phyloP scores from a whole-genome alignment of 768 basidiomycete genomes.

The Mrakia blollopis region DNA sequence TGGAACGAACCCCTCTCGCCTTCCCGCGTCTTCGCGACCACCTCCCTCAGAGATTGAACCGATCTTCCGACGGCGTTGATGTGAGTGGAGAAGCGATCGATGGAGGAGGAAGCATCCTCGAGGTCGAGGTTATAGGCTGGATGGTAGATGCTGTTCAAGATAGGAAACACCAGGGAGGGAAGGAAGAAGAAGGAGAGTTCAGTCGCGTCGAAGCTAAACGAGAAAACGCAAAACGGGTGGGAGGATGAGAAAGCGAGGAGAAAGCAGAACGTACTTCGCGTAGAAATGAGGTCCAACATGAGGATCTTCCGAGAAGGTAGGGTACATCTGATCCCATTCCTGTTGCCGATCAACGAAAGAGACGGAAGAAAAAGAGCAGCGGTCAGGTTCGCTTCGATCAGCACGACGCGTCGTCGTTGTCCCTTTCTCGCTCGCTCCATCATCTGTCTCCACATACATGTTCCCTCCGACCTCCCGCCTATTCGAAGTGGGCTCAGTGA shows the following conservation, averaged over 20 bases:
- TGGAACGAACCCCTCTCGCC: conserved; percentile 58
- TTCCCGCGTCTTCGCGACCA: conserved; percentile 61
- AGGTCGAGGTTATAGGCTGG: conserved; percentile 76
- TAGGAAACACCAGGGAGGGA: not conserved
- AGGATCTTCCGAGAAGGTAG: conserved; percentile 55
- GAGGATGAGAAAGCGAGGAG: too few relatives aligned
- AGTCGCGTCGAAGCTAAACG: too few relatives aligned
- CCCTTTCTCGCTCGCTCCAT: too few relatives aligned
- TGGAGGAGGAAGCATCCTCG: conserved; percentile 60
- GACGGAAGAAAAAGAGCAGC: too few relatives aligned
- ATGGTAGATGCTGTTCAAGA: conserved; percentile 70
- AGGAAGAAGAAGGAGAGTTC: too few relatives aligned
- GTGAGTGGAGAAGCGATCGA: conserved; percentile 62
- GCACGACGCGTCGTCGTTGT: too few relatives aligned
- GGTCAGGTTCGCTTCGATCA: too few relatives aligned
- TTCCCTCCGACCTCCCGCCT: too few relatives aligned
- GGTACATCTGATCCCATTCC: conserved; percentile 62
- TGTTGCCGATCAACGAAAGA: not conserved
- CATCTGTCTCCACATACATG: too few relatives aligned
- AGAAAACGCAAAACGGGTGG: too few relatives aligned
- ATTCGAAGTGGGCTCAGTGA: too few relatives aligned
- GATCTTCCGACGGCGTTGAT: conserved; percentile 62
- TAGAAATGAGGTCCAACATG: conserved; percentile 58
- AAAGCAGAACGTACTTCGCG: conserved; percentile 3
- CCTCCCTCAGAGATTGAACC: conserved; percentile 60